Conservation (phyloP, 1,139 yeast genomes). For the Yamadazyma atlantica region DNA sequence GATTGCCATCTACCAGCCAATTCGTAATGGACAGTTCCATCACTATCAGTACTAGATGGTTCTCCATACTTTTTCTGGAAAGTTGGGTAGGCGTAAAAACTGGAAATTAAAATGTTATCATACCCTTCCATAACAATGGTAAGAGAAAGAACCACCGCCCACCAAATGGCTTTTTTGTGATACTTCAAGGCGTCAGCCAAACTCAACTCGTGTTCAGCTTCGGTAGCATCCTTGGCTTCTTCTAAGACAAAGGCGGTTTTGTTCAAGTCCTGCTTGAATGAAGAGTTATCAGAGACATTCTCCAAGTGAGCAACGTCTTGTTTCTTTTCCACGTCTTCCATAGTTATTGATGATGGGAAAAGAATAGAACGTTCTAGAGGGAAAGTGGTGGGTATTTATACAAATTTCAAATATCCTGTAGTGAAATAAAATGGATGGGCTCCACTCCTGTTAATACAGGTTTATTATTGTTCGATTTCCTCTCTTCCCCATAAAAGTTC, state of each 20-base stretch:
- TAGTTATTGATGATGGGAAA: background rate
- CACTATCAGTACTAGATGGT: constrained; percentile 16
- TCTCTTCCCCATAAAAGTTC: background rate
- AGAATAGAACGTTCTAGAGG: background rate
- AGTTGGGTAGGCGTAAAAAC: constrained; percentile 24
- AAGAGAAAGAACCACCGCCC: constrained; percentile 23
- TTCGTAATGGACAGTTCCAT: constrained; percentile 11
- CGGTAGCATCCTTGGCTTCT: constrained; percentile 21
- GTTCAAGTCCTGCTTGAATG: constrained; percentile 14
- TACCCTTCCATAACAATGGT: constrained; percentile 30
- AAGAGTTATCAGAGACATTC: constrained; percentile 14
- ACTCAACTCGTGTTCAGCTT: constrained; percentile 20
- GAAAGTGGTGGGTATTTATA: background rate
- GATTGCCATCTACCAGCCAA: constrained; percentile 24
- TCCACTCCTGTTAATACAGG: background rate
- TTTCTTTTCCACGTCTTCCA: constrained; percentile 6
- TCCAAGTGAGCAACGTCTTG: constrained; percentile 15
- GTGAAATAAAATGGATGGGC: background rate
- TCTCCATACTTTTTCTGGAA: constrained; percentile 22
- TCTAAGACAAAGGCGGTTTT: constrained; percentile 15
- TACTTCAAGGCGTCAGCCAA: constrained; percentile 17
- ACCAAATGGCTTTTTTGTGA: constrained; percentile 21
- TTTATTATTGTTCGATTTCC: background rate
- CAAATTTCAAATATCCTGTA: background rate
- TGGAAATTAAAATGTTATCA: constrained; percentile 21